These are phyloP conservation scores for Neonothopanus nambi DNA, from an alignment of 1,284 basidiomycete genomes.

Conservation along the genomic window DNA sequence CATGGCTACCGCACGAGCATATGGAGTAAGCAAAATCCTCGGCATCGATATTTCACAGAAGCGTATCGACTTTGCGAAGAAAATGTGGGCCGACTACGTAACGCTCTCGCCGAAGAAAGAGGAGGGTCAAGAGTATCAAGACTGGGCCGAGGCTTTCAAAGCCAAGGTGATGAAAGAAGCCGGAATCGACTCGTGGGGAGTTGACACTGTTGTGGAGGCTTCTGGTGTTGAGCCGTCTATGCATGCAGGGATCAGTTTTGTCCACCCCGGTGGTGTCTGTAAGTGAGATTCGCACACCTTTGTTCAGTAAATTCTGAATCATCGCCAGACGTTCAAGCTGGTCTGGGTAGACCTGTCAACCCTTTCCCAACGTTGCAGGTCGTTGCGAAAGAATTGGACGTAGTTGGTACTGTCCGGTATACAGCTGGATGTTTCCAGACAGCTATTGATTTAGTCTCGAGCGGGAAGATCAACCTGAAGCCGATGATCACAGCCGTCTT, in stretches of 20 bases:
- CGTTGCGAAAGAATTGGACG: conserved; percentile 22
- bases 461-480: conserved; percentile 18
- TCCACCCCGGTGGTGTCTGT: conserved; percentile 21
- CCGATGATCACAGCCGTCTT: conserved; percentile 19
- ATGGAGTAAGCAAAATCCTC: conserved; percentile 46
- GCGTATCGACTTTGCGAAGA: conserved; percentile 54
- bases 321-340: conserved; percentile 21
- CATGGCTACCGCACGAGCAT: conserved; percentile 55
- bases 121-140: conserved; percentile 31
- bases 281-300: neutral
- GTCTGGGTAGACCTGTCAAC: conserved; percentile 18
- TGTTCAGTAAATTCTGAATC: neutral
- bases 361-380: conserved; percentile 22
- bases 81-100: conserved; percentile 54
- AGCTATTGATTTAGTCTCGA: conserved; percentile 20
- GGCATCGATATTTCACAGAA: conserved; percentile 53
- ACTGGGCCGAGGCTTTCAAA: conserved; percentile 19
- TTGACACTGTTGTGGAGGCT: conserved; percentile 61
- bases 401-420: conserved; percentile 21
- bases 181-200: conserved; percentile 31
- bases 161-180: conserved; percentile 14
- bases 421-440: conserved; percentile 23
- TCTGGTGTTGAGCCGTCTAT: conserved; percentile 54
- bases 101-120: conserved; percentile 47
- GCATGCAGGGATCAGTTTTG: conserved; percentile 26